Base-by-base conservation (phyloP, 805 yeast species). In the Yamadazyma sp. region DNA sequence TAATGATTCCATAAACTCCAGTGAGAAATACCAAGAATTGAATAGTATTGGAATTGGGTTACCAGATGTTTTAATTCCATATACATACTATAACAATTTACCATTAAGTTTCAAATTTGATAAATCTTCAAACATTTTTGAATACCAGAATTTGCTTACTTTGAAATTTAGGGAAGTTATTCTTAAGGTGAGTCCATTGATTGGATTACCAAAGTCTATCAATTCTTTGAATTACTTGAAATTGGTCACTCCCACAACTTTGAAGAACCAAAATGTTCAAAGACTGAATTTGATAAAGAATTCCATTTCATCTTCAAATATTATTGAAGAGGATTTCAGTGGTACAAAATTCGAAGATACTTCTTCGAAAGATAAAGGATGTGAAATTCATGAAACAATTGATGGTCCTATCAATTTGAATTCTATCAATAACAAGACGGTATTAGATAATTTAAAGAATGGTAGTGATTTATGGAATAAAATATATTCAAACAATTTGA, bases 161-260 rank as follows among this genome's bases (percentile, higher is more conserved):
- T 65, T 67, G 26, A 75, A 82, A 45, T 64, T 83, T 35, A 67
- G 95, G 40, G 97, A 89, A 50, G 80, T 88, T 7, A 61, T 89
- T 3, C 61, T 89, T 50, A 89, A 88, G 52, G 70, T 86, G 3
- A 73, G 83, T 0, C 95, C 95, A 0, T 61, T 89, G 30, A 76
- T 80, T 11, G 97, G 97, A 0, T 66, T 88, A 10, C 97, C 97
- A 1, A 81, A 80, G 47, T 76, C 88, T 1, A 89, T 89, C 55
- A 89, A 88, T 55, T 74, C 94, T 1, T 60, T 89, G 49, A 81
- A 76, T 48, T 66, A 70, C 12, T 63, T 88, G 38, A 76, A 76
- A 40, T 72, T 72, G 18, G 78, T 69, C 1, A 85, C 95, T 0
- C 95, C 96, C 5, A 50, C 60, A 3, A 48, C 47, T 31, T 47